Percentiles rank a stretch among this genome's conserved stretches.
Conservation (phyloP, 345 rosid genomes). For the sweet orange (Citrus sinensis) region DNA sequence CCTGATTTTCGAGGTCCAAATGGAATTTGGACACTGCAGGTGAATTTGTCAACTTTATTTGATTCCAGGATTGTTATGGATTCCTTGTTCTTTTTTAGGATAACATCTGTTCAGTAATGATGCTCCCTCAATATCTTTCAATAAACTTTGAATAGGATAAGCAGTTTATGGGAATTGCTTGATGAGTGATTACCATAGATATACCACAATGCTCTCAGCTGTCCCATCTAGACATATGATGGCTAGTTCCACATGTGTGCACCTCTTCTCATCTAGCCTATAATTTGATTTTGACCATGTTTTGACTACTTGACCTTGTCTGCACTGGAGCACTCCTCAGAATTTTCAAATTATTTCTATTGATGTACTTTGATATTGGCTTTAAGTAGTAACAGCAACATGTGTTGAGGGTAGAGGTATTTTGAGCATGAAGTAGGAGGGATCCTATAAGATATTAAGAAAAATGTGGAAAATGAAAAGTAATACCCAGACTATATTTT, state of each 20-base stretch:
- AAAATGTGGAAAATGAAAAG: not conserved
- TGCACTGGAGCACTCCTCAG: not conserved
- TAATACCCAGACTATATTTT: not conserved
- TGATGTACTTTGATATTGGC: not conserved
- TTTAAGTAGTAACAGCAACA: not conserved
- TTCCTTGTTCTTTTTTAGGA: not conserved
- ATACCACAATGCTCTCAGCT: not conserved
- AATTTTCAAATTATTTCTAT: not conserved
- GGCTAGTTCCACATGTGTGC: not conserved
- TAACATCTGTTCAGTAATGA: not conserved
- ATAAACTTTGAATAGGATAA: not conserved
- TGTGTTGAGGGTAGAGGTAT: not conserved
- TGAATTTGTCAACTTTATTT: slow-evolving; percentile 22
- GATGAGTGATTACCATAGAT: not conserved
- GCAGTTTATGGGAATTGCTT: not conserved
- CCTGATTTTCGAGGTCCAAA: slow-evolving; percentile 98
- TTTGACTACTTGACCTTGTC: not conserved
- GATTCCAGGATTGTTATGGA: not conserved
- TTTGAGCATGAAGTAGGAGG: not conserved
- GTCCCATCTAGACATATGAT: not conserved
- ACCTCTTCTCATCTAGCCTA: too few species aligned
- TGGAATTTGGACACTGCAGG: slow-evolving; percentile 99
- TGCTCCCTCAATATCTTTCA: not conserved
- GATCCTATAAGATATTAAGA: not conserved
- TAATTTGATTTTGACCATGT: not conserved